Percentiles rank a stretch among this genome's conserved stretches.
phyloP scores from a whole-genome alignment of 106 monocot genomes.

The Posidonia australis region DNA sequence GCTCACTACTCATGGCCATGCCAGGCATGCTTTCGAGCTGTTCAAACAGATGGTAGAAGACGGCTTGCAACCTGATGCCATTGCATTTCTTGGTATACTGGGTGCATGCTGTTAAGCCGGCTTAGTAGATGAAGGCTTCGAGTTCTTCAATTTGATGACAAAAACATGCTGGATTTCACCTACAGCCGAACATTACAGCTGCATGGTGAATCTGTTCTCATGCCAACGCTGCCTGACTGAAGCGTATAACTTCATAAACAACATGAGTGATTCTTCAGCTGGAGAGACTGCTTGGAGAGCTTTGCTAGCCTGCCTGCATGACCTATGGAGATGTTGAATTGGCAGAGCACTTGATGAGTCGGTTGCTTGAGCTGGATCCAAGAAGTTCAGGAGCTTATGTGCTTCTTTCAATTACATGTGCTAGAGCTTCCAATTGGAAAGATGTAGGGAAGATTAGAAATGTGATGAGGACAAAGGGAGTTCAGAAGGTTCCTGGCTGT shows the following conservation, averaged over 20 bases:
- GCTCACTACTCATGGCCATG: constrained; percentile 23
- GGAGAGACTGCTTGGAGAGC: constrained; percentile 23
- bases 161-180: constrained; percentile 22
- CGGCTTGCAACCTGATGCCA: constrained; percentile 18
- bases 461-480: constrained; percentile 23
- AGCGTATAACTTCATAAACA: constrained; percentile 17
- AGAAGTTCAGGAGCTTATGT: constrained; percentile 33
- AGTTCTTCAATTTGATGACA: constrained; percentile 24
- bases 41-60: constrained; percentile 26
- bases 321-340: constrained; percentile 24
- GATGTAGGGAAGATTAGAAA: constrained; percentile 20
- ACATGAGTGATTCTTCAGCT: neutral
- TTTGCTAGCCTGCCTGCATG: constrained; percentile 23
- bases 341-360: constrained; percentile 17
- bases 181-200: constrained; percentile 28
- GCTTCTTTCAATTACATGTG: constrained; percentile 29
- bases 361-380: constrained; percentile 20
- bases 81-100: constrained; percentile 31
- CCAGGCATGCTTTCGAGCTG: constrained; percentile 17
- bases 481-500: constrained; percentile 33
- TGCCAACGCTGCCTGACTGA: constrained; percentile 19
- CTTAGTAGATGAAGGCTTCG: constrained; percentile 26
- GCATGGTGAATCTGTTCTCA: constrained; percentile 38
- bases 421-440: constrained; percentile 27
- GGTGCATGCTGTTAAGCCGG: constrained; percentile 34